Conservation (phyloP, 345 rosid genomes). For the Rhodamnia argentea region DNA sequence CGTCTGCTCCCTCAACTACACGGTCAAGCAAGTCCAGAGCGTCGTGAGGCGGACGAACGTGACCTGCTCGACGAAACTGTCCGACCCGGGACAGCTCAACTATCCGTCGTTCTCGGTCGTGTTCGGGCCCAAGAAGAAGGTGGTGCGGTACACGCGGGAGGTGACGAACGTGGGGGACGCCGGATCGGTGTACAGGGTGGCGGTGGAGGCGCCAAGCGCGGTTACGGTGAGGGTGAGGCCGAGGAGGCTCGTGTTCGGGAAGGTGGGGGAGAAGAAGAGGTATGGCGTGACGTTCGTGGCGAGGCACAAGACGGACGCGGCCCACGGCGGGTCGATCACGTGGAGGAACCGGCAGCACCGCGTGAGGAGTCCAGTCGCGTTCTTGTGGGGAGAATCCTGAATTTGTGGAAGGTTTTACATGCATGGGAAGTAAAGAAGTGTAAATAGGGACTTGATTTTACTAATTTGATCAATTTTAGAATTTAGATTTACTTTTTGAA, state of each 20-base stretch:
- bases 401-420: background rate
- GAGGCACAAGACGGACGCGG: slow-evolving; percentile 20
- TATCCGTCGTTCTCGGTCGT: slow-evolving; percentile 82
- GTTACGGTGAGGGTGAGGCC: slow-evolving; percentile 63
- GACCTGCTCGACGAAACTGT: slow-evolving; percentile 43
- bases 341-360: slow-evolving; percentile 51
- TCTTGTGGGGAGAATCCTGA: background rate
- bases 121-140: slow-evolving; percentile 38
- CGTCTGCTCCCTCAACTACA: slow-evolving; percentile 65
- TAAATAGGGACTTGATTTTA: no score
- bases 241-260: slow-evolving; percentile 29
- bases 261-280: slow-evolving; percentile 57
- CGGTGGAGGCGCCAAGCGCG: slow-evolving; percentile 21
- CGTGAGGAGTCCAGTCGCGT: slow-evolving; percentile 71
- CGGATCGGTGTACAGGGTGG: slow-evolving; percentile 43
- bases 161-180: slow-evolving; percentile 76
- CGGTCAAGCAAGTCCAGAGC: slow-evolving; percentile 36
- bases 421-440: background rate
- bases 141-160: slow-evolving; percentile 56
- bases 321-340: background rate
- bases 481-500: no score
- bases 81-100: slow-evolving; percentile 69
- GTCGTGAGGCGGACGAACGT: slow-evolving; percentile 45
- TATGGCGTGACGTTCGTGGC: slow-evolving; percentile 65
- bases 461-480: no score